Base-by-base conservation (phyloP, 257 asterid genomes). In the Fraxinus excelsior region DNA sequence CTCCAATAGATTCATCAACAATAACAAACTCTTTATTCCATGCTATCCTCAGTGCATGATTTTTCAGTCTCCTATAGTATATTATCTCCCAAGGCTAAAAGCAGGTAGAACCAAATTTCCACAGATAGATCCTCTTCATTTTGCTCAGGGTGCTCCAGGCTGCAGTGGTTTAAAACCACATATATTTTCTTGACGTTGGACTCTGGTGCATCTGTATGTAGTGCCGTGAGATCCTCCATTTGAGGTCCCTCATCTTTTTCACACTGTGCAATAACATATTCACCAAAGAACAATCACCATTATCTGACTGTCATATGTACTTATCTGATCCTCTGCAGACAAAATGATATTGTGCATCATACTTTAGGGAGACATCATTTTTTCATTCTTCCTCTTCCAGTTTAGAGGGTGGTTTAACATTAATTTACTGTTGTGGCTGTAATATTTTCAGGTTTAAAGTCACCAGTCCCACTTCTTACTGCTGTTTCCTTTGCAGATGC, bases 401-500 rank as follows among this genome's bases (percentile, higher is more conserved):
- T 14, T 73, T 37, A 74, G 38, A 10, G 16, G 66, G 72, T 42
- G 62, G n/a, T 56, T 16, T 60, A 81, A 77, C 66, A 66, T 40
- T 73, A 76, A 80, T 58, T 78, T 76, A 67, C 84, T 31, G 13
- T 72, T 49, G 37, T 29, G 62, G 38, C 31, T 31, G 32, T 31
- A 25, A 74, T 7, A 14, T 38, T 74, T 68, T 71, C 84, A 67
- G 73, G 64, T 49, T 26, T 62, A 42, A 77, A 67, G 40, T 13
- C 10, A 26, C 53, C 74, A 13, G 73, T 56, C 62, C 58, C 79
- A 62, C 53, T 69, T 26, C 74, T 49, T 70, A 68, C 53, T 64
- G 21, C 18, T 76, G 78, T 66, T 44, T 80, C 74, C 74, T 69
- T 81, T 68, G 72, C 83, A 72, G 19, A 67, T 44, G 67, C 5